Evolutionary conservation across 2,329 filamentous ascomycete species (phyloP).

Genomic region (Fusarium irregulare): DNA sequence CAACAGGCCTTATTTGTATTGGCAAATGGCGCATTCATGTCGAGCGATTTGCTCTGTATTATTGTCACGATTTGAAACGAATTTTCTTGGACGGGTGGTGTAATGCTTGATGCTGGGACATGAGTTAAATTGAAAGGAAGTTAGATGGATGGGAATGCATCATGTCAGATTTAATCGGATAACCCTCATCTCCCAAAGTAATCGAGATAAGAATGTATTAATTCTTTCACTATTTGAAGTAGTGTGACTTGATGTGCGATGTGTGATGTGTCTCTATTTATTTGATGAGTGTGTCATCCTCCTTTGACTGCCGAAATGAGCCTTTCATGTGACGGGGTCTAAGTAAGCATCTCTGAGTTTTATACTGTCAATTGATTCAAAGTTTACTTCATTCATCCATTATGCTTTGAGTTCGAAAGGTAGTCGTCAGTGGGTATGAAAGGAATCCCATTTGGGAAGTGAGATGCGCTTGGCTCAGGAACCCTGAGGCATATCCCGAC

Average conservation of each 20-base stretch:
- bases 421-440: background rate
- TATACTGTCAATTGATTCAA: background rate
- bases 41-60: constrained; percentile 47
- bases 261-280: background rate
- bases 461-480: background rate
- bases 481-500: background rate
- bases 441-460: background rate
- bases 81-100: constrained; percentile 52
- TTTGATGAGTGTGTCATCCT: background rate
- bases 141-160: constrained; percentile 44
- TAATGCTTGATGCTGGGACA: constrained; percentile 48
- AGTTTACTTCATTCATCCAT: background rate
- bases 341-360: background rate
- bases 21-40: constrained; percentile 43
- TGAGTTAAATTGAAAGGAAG: constrained; percentile 47
- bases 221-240: background rate
- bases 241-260: background rate
- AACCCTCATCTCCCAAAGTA: constrained; percentile 37
- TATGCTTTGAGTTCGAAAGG: background rate
- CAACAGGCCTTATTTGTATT: constrained; percentile 14
- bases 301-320: background rate
- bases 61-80: constrained; percentile 49
- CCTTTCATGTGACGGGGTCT: background rate
- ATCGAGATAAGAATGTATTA: constrained; percentile 24
- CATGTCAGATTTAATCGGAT: constrained; percentile 42